These are phyloP conservation scores for Chrysochromulina parva DNA, from an alignment of 78 protist genomes.

Conservation along the genomic window DNA sequence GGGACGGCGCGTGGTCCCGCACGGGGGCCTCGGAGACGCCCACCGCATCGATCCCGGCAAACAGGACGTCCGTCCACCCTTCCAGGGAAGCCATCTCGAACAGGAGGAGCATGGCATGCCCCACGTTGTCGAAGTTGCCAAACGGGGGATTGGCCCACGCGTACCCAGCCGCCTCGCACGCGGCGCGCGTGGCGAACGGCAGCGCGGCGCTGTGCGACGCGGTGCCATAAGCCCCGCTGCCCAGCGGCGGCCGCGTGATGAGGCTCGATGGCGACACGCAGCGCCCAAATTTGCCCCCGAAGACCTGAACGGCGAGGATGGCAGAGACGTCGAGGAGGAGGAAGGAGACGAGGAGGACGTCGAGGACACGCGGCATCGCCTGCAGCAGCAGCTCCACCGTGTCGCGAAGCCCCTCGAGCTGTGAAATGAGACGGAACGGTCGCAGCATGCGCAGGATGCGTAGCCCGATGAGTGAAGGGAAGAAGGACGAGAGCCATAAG, in stretches of 20 bases:
- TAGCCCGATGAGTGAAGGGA: not conserved
- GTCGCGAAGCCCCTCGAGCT: constrained; percentile 30
- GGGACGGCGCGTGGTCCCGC: too few relatives aligned
- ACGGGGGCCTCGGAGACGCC: not conserved
- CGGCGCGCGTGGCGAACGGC: not conserved
- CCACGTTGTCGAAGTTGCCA: constrained; percentile 45
- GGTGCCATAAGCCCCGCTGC: not conserved
- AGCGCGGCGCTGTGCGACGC: not conserved
- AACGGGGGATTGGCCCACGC: not conserved
- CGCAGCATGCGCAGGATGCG: constrained; percentile 61
- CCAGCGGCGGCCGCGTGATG: not conserved
- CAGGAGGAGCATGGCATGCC: constrained; percentile 8
- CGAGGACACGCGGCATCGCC: constrained; percentile 42
- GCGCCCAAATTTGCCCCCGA: not conserved
- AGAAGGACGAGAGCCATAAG: too few relatives aligned
- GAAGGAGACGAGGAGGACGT: constrained; percentile 37
- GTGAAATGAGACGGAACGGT: constrained; percentile 66
- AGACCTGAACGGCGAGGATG: constrained; percentile 54
- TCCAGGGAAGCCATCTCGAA: constrained; percentile 35
- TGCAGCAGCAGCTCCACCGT: not conserved
- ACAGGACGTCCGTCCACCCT: constrained; percentile 57
- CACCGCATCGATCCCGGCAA: constrained; percentile 7
- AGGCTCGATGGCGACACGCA: not conserved
- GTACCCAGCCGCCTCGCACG: too few relatives aligned
- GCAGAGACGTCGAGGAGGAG: constrained; percentile 43